Base-by-base conservation (phyloP, 2,329 filamentous ascomycete species). In the Aschersonia sp. region DNA sequence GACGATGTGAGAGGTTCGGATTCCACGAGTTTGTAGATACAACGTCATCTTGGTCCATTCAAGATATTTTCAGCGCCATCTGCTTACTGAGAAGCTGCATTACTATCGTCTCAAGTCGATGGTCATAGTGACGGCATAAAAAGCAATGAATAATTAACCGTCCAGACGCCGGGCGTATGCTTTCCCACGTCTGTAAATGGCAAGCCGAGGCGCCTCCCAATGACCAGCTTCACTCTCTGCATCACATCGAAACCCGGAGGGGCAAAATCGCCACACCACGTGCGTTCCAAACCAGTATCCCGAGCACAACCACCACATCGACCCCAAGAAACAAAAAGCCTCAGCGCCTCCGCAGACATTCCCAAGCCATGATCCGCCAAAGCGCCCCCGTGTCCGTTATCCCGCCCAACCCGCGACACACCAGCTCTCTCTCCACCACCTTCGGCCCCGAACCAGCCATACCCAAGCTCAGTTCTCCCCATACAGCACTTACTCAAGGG, bases 151-250 rank as follows among this genome's bases (percentile, higher is more conserved):
- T 7, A 38, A 12, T 20, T 20, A 1, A 20, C 20, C 20, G 20
- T 20, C 20, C 35, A 38, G 12, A 38, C 7, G 35, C 35, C 7
- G 35, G 7, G 35, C 35, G 7, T 38, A 7, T 7, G 7, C 7
- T 12, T 52, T 48, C 52, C 50, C 31, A 29, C 45, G 51, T 54
- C 52, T 51, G 45, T 50, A 56, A 50, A 45, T 40, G 51, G 53
- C 35, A 54, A 49, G 35, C 32, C 30, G 31, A 50, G 52, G 51
- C 52, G 48, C 54, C 12, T 38, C 35, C 35, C 35, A 12, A 38
- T 38, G 35, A 7, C 35, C 12, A 20, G 12, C 35, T 38, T 38
- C 3, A 38, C 20, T 20, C 20, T 20, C 20, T 20, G 20, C 20
- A 44, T 45, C 44, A 30, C 47, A 48, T 9, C 31, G 40, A 29